Percentiles rank a stretch among this genome's conserved stretches.
phyloP scores from a whole-genome alignment of 805 yeast species.

The Pichia kluyveri region DNA sequence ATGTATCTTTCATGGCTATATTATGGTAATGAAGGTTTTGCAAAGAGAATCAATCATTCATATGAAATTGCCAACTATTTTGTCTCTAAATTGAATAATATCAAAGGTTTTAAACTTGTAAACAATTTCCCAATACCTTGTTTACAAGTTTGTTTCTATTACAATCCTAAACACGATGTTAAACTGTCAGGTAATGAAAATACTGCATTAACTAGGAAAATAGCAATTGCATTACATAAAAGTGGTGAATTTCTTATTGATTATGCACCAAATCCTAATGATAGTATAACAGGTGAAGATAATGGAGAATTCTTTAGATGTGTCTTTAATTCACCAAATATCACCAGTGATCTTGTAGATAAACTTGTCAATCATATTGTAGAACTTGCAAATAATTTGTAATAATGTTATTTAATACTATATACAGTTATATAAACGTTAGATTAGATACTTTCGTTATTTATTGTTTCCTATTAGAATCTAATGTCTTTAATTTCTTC shows the following conservation, averaged over 20 bases:
- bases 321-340: conserved; percentile 67
- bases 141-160: conserved; percentile 77
- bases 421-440: background rate
- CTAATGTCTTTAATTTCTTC: conserved; percentile 55
- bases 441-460: background rate
- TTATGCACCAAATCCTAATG: conserved; percentile 61
- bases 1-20: conserved; percentile 75
- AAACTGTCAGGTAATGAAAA: conserved; percentile 26
- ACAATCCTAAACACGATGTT: conserved; percentile 31
- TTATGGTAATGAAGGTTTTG: conserved; percentile 64
- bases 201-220: conserved; percentile 50
- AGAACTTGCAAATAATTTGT: conserved; percentile 22
- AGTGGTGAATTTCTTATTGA: conserved; percentile 67
- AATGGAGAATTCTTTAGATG: conserved; percentile 79
- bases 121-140: conserved; percentile 60
- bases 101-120: conserved; percentile 45
- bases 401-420: background rate
- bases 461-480: conserved; percentile 37
- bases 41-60: conserved; percentile 63
- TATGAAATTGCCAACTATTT: conserved; percentile 56
- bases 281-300: conserved; percentile 28
- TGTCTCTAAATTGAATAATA: conserved; percentile 31
- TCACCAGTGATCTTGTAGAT: conserved; percentile 36
- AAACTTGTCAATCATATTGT: conserved; percentile 33
- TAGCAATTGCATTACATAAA: conserved; percentile 51